Evolutionary conservation across 2,329 filamentous ascomycete genomes (phyloP), one percentile per base, ranked within the genome.

Genomic region (Beauveria sp.): DNA sequence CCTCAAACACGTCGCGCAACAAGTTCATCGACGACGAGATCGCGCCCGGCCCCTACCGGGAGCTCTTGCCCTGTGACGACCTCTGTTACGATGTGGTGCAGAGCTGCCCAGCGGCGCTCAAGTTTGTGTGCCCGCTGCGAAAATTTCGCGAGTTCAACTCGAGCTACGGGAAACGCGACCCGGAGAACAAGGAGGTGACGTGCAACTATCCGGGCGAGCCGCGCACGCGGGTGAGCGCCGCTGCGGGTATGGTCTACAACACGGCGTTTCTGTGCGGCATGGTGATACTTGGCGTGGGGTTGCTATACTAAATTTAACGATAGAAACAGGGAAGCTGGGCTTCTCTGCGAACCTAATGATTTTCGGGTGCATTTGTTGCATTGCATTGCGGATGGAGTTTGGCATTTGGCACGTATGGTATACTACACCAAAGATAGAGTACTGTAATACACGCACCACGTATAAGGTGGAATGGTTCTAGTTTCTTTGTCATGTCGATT

Each of bases 31-130:
- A 97, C 68, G 67, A 77, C 2, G 66, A 76, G 1, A 85, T 97
- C 62, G 75, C 80, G 64, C 92, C 94, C 0, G 94, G 94, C 0
- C 94, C 94, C 0, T 97, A 99, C 75, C 96, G 92, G 70, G 94
- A 99, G 76, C 79, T 97, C 22, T 77, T 96, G 9, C 94, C 94
- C 0, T 97, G 93, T 69, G 84, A 90, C 63, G 89, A 96, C 65
- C 76, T 97, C 55, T 99, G 94, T 76, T 94, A 92, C 71, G 84
- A 88, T 59, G 80, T 99, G 1, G 90, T 96, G 12, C 86, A 89
- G 74, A 91, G 84, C 70, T 99, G 94, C 74, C 93, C 94, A 0
- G 82, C 91, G 0, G 75, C 80, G 1, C 77, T 99, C 67, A 79
- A 81, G 0, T 97, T 99, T 68, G 76, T 71, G 1, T 99, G 94